phyloP scores from a whole-genome alignment of 2,329 filamentous ascomycete genomes.

The Atkinsonella texensis region DNA sequence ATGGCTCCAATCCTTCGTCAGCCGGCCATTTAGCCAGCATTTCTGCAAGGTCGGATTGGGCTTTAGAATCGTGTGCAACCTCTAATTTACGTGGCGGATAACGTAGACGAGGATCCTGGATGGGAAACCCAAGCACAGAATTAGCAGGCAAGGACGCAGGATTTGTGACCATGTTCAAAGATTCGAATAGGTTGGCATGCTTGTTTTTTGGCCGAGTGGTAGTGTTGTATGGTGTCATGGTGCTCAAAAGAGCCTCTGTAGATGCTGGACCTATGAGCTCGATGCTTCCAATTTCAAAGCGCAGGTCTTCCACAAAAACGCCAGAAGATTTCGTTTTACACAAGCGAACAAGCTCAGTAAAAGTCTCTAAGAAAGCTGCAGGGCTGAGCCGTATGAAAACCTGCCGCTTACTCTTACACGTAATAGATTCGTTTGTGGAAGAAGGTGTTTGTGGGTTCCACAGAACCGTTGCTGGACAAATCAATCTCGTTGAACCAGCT shows the following conservation, averaged over 20 bases:
- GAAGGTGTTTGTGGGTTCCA: conserved; percentile 48
- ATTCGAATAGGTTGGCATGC: conserved; percentile 37
- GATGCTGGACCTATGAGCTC: conserved; percentile 56
- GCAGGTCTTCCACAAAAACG: conserved; percentile 54
- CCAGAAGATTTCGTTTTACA: conserved; percentile 48
- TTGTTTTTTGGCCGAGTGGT: conserved; percentile 16
- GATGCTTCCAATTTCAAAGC: conserved; percentile 53
- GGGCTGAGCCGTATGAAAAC: conserved; percentile 72
- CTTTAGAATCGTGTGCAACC: conserved; percentile 25
- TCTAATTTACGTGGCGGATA: conserved; percentile 55
- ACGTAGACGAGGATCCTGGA: conserved; percentile 67
- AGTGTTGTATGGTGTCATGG: conserved; percentile 44
- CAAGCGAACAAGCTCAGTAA: conserved; percentile 47
- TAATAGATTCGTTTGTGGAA: conserved; percentile 12
- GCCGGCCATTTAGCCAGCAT: conserved; percentile 56
- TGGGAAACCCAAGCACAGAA: conserved; percentile 58
- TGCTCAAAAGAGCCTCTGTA: conserved; percentile 62
- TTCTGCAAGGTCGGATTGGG: conserved; percentile 37
- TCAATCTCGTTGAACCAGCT: conserved; percentile 39
- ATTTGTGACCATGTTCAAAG: conserved; percentile 49
- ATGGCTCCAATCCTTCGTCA: conserved; percentile 35
- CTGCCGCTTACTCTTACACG: conserved; percentile 23
- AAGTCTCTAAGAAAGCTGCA: conserved; percentile 60
- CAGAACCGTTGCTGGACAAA: conserved; percentile 62
- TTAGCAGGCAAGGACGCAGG: conserved; percentile 57